Percentiles rank a stretch among this genome's conserved stretches.
Evolutionary conservation across 306 rosid species (phyloP).

Genomic region (Luffa aegyptiaca): DNA sequence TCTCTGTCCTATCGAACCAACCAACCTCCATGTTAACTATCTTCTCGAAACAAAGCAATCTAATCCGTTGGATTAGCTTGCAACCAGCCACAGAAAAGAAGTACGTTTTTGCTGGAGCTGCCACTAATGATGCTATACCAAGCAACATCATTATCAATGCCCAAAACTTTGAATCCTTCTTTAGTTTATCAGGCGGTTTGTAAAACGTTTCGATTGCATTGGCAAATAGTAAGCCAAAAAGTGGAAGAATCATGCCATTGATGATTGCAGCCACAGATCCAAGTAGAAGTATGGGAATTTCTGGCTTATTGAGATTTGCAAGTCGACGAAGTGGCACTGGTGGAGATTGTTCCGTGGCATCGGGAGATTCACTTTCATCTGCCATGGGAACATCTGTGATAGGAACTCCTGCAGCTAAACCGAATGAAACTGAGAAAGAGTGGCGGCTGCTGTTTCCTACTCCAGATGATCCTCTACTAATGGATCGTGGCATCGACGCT

Average conservation of each 20-base stretch:
- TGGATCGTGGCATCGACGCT: constrained; percentile 31
- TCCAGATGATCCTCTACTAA: constrained; percentile 48
- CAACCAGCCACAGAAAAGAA: constrained; percentile 58
- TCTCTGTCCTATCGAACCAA: constrained; percentile 63
- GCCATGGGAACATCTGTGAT: constrained; percentile 12
- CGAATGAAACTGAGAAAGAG: constrained; percentile 32
- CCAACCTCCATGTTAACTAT: constrained; percentile 63
- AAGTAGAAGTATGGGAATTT: constrained; percentile 42
- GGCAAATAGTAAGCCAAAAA: constrained; percentile 36
- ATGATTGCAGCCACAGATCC: constrained; percentile 48
- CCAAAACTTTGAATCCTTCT: constrained; percentile 56
- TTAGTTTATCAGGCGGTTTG: constrained; percentile 45
- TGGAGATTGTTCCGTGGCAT: constrained; percentile 16
- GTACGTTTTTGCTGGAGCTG: constrained; percentile 38
- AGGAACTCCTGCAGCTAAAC: constrained; percentile 21
- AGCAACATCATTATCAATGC: constrained; percentile 39
- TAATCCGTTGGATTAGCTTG: constrained; percentile 43
- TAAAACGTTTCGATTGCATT: constrained; percentile 39
- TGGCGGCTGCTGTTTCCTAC: constrained; percentile 29
- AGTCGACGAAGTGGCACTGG: constrained; percentile 38
- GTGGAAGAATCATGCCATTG: constrained; percentile 40
- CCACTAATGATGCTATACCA: constrained; percentile 26
- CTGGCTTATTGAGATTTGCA: constrained; percentile 69
- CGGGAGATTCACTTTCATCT: constrained; percentile 5
- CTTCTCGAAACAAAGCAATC: constrained; percentile 54